phyloP scores from a whole-genome alignment of 2,329 filamentous ascomycete species.

The Calonectria naviculata region DNA sequence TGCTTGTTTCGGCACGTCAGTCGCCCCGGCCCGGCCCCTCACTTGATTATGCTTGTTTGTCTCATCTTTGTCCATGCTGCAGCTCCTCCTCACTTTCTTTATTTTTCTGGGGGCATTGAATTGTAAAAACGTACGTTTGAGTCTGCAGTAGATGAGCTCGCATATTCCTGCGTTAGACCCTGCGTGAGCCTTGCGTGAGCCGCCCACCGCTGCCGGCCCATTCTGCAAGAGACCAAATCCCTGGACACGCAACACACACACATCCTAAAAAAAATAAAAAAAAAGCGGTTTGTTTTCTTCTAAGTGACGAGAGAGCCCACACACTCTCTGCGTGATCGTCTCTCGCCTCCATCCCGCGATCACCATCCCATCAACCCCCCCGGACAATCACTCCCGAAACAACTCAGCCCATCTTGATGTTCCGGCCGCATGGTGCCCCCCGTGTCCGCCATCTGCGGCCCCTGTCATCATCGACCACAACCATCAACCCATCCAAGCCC shows the following conservation, averaged over 20 bases:
- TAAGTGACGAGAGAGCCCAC: conserved; percentile 14
- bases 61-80: neutral
- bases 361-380: conserved; percentile 34
- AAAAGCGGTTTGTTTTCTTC: neutral
- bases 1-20: conserved; percentile 12
- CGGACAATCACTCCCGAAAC: conserved; percentile 23
- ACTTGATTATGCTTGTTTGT: conserved; percentile 1
- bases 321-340: conserved; percentile 15
- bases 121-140: conserved; percentile 9
- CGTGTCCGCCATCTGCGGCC: conserved; percentile 41
- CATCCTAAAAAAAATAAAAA: neutral
- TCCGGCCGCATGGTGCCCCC: conserved; percentile 40
- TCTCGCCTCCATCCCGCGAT: conserved; percentile 21
- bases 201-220: neutral
- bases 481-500: conserved; percentile 21
- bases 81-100: neutral
- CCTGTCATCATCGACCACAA: conserved; percentile 28
- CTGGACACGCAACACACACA: neutral
- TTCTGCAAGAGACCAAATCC: neutral
- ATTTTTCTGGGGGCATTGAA: neutral
- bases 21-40: neutral
- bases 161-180: conserved; percentile 11
- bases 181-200: conserved; percentile 34
- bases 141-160: conserved; percentile 16
- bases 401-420: conserved; percentile 37